phyloP scores from a whole-genome alignment of 179 eudicot species.

The Silene vulgaris region DNA sequence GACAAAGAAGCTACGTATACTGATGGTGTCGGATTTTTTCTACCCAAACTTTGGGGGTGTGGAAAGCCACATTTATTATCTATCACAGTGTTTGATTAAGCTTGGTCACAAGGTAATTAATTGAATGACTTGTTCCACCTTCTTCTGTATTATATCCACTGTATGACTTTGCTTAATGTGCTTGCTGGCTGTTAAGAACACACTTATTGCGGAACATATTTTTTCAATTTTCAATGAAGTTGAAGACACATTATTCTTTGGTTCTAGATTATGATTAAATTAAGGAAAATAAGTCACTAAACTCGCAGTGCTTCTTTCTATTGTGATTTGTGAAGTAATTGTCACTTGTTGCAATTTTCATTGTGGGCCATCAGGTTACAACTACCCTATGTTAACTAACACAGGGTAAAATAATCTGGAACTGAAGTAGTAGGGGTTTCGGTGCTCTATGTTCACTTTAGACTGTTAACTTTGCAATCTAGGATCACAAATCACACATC shows the following conservation, averaged over 20 bases:
- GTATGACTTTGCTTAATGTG: not conserved
- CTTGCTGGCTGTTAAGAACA: not conserved
- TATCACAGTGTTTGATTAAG: slow-evolving; percentile 84
- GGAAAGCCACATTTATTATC: slow-evolving; percentile 89
- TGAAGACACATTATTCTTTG: too few relatives aligned
- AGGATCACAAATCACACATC: slow-evolving; percentile 3
- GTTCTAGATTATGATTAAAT: not conserved
- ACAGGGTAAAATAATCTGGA: not conserved
- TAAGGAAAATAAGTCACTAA: not conserved
- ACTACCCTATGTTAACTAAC: not conserved
- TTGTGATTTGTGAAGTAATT: not conserved
- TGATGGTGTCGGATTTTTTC: slow-evolving; percentile 96
- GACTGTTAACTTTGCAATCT: not conserved
- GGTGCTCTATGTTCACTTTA: slow-evolving; percentile 6
- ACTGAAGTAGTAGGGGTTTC: not conserved
- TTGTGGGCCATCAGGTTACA: not conserved
- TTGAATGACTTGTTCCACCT: not conserved
- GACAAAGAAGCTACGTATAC: slow-evolving; percentile 44
- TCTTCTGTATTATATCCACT: not conserved
- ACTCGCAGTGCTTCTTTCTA: not conserved
- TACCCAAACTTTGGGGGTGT: slow-evolving; percentile 97
- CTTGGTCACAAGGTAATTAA: slow-evolving; percentile 84
- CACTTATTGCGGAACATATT: not conserved
- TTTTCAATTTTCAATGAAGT: not conserved
- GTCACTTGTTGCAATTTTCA: not conserved